Evolutionary conservation across 2,329 filamentous ascomycete species (phyloP).

Genomic region (Colletotrichum sp.): DNA sequence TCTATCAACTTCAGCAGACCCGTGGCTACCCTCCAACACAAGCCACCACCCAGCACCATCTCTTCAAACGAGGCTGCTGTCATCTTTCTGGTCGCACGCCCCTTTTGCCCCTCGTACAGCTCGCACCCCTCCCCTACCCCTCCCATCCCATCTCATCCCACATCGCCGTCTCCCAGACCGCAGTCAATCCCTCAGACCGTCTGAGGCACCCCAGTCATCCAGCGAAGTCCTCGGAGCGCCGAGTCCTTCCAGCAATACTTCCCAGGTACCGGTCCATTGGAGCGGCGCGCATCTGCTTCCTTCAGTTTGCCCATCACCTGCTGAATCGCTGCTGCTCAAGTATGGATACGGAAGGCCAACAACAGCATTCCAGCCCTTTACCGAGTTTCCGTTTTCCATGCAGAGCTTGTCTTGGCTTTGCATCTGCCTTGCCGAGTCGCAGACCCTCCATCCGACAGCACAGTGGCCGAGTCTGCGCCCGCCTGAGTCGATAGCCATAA

Average conservation of each 20-base stretch:
- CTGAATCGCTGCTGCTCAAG: not conserved
- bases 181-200: not conserved
- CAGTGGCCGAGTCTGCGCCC: not conserved
- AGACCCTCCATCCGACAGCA: not conserved
- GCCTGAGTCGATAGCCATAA: not conserved
- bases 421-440: not conserved
- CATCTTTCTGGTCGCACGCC: slow-evolving; percentile 4
- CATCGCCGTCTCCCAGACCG: not conserved
- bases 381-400: not conserved
- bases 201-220: not conserved
- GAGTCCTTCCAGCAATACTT: slow-evolving; percentile 1
- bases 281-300: not conserved
- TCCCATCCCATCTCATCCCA: slow-evolving; percentile 19
- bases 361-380: not conserved
- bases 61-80: not conserved
- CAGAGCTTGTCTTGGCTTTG: not conserved
- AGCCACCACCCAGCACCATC: not conserved
- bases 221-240: slow-evolving; percentile 5
- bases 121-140: not conserved
- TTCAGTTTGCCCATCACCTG: not conserved
- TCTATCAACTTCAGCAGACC: not conserved
- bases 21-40: not conserved
- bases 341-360: not conserved
- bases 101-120: not conserved
- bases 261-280: slow-evolving; percentile 16